phyloP scores from a whole-genome alignment of 2,329 filamentous ascomycete genomes.

The Scopulariopsis brevicaulis region DNA sequence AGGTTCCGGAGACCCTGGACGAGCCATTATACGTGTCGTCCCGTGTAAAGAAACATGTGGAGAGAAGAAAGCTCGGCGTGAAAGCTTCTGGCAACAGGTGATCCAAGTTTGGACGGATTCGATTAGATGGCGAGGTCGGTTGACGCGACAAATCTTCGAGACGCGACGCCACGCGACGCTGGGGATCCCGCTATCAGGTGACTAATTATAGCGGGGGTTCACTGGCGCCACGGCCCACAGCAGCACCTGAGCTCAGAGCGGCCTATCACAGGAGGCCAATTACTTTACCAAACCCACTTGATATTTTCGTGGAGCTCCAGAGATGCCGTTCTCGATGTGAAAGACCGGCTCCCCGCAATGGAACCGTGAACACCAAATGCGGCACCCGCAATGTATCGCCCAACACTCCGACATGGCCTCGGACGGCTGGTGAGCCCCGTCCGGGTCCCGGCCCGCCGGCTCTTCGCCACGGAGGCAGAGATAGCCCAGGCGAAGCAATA shows the following conservation, averaged over 20 bases:
- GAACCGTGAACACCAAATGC: background rate
- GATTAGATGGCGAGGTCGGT: background rate
- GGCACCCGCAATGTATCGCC: constrained; percentile 1
- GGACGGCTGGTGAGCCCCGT: background rate
- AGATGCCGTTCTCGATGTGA: background rate
- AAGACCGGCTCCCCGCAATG: background rate
- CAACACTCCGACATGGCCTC: background rate
- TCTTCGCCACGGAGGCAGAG: constrained; percentile 26
- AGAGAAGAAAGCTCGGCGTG: background rate
- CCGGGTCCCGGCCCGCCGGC: background rate
- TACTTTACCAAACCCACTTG: background rate
- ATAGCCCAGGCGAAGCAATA: constrained; percentile 41
- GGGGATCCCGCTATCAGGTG: constrained; percentile 1
- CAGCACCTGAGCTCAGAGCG: background rate
- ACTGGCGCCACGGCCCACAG: background rate
- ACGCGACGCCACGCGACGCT: constrained; percentile 1
- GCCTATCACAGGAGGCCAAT: background rate
- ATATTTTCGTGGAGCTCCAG: background rate
- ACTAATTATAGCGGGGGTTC: background rate
- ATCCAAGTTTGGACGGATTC: background rate
- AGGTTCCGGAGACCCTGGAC: constrained; percentile 25
- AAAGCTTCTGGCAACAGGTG: background rate
- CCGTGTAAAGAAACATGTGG: background rate
- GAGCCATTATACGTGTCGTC: constrained; percentile 21
- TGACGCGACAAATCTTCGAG: constrained; percentile 4